Conservation (phyloP, 2,329 filamentous ascomycete species). For the Fusarium sp. region DNA sequence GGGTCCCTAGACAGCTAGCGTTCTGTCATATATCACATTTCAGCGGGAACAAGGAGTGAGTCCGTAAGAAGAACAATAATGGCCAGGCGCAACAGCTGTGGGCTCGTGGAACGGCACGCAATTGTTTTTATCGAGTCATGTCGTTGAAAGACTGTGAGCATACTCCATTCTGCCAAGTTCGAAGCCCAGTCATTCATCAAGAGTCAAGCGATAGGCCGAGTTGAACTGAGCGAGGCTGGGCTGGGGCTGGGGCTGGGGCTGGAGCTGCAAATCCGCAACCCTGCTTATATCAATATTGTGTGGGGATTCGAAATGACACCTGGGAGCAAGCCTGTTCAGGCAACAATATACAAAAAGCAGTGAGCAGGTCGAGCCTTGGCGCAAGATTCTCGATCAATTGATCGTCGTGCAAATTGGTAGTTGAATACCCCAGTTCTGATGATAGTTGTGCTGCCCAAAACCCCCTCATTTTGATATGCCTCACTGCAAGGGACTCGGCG, state of each 20-base stretch:
- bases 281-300: slow-evolving; percentile 10
- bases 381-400: not conserved
- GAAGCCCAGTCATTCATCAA: not conserved
- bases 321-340: not conserved
- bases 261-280: slow-evolving; percentile 1
- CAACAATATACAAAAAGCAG: not conserved
- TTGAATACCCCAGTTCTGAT: not conserved
- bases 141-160: not conserved
- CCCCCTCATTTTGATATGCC: not conserved
- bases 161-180: not conserved
- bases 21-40: slow-evolving; percentile 34
- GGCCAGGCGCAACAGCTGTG: slow-evolving; percentile 7
- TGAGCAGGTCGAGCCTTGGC: not conserved
- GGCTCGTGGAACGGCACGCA: slow-evolving; percentile 2
- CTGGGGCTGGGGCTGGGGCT: not conserved
- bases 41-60: not conserved
- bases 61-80: slow-evolving; percentile 12
- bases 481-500: slow-evolving; percentile 21
- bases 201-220: not conserved
- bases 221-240: not conserved
- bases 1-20: slow-evolving; percentile 2
- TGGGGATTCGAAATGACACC: slow-evolving; percentile 10
- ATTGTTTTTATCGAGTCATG: slow-evolving; percentile 9
- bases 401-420: not conserved
- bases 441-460: not conserved